Evolutionary conservation across 2,329 filamentous ascomycete genomes (phyloP).

Genomic region (Cadophora sp.): DNA sequence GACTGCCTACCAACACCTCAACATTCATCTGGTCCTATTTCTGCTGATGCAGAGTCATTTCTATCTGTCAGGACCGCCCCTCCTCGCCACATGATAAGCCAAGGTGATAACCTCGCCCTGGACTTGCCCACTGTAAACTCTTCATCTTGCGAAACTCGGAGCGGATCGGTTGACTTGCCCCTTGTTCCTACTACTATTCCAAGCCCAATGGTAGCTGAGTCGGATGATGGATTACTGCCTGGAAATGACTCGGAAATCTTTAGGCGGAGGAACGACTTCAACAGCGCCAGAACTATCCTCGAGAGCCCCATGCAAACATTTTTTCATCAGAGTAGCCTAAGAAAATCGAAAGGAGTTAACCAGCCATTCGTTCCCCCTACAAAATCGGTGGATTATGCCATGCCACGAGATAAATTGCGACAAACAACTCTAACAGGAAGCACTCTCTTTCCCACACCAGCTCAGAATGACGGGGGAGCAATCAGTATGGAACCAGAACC

Average conservation of each 20-base stretch:
- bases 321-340: constrained; percentile 9
- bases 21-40: constrained; percentile 28
- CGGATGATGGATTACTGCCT: constrained; percentile 25
- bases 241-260: constrained; percentile 17
- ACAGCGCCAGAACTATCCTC: constrained; percentile 36
- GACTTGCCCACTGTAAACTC: not conserved
- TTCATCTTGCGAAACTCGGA: not conserved
- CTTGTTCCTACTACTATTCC: not conserved
- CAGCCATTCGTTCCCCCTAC: constrained; percentile 40
- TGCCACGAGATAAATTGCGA: constrained; percentile 20
- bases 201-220: not conserved
- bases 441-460: not conserved
- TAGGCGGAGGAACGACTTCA: constrained; percentile 36
- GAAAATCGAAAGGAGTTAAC: constrained; percentile 27
- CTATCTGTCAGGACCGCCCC: not conserved
- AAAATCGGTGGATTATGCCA: constrained; percentile 13
- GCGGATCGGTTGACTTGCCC: not conserved
- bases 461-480: not conserved
- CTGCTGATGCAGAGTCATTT: constrained; percentile 11
- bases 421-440: constrained; percentile 32
- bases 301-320: constrained; percentile 31
- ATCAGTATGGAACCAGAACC: constrained; percentile 3
- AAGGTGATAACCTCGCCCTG: constrained; percentile 20
- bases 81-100: constrained; percentile 17
- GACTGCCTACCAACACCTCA: constrained; percentile 28